These are phyloP conservation scores for Penicillium oxalicum DNA, from an alignment of 2,329 filamentous ascomycete species.

Conservation along the genomic window DNA sequence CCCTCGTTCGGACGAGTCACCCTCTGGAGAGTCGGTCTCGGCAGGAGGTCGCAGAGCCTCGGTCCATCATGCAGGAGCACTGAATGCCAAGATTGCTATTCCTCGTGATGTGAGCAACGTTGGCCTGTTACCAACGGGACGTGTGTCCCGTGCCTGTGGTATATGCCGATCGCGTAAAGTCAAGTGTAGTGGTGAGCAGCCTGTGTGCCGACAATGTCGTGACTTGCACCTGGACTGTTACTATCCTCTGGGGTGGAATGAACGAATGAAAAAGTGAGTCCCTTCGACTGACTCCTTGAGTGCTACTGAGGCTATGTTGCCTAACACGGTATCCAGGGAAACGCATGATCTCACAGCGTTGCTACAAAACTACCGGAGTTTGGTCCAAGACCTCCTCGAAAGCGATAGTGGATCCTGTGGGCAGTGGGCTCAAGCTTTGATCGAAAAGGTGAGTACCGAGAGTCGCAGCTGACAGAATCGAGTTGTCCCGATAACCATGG, in stretches of 20 bases:
- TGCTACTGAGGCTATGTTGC: neutral
- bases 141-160: neutral
- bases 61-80: neutral
- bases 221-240: neutral
- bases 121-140: neutral
- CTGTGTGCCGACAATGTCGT: slow-evolving; percentile 1
- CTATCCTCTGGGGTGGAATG: neutral
- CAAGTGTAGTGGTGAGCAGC: slow-evolving; percentile 1
- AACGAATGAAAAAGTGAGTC: slow-evolving; percentile 1
- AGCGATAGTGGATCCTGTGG: neutral
- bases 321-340: neutral
- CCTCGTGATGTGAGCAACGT: neutral
- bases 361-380: neutral
- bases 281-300: too few species aligned
- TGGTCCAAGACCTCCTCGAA: neutral
- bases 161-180: neutral
- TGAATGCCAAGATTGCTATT: neutral
- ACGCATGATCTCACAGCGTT: neutral
- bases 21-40: neutral
- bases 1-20: slow-evolving; percentile 1
- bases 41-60: neutral
- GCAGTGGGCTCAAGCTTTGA: neutral
- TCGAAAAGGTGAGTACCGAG: neutral
- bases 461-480: neutral
- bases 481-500: neutral